Conservation (phyloP, 2,329 filamentous ascomycete genomes). For the Ophiostoma pallidulum region DNA sequence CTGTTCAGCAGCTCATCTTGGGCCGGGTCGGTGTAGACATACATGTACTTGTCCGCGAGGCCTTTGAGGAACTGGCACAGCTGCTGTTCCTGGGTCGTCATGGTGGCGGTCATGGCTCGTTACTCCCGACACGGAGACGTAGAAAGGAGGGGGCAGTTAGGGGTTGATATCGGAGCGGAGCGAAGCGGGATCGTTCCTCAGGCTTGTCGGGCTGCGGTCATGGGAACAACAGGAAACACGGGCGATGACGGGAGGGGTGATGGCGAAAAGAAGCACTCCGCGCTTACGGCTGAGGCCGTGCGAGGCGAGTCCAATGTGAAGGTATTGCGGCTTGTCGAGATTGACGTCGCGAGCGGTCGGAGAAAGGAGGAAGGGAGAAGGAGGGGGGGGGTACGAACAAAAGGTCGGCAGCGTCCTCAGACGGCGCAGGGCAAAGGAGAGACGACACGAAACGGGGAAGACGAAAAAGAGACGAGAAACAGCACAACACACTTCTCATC, state of each 20-base stretch:
- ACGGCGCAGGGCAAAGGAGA: no score
- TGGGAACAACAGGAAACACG: neutral
- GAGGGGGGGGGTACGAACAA: no score
- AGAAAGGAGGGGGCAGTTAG: neutral
- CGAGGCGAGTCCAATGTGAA: no score
- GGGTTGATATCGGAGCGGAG: neutral
- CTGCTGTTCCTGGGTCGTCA: slow-evolving; percentile 65
- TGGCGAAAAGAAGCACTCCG: no score
- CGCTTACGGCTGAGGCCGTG: no score
- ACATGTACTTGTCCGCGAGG: slow-evolving; percentile 62
- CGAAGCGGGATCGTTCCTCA: slow-evolving; percentile 7
- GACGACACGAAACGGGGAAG: no score
- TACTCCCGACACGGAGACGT: neutral
- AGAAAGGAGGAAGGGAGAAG: no score
- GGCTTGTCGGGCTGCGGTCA: slow-evolving; percentile 1
- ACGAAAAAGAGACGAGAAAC: no score
- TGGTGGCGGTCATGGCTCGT: slow-evolving; percentile 18
- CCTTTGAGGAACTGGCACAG: slow-evolving; percentile 75
- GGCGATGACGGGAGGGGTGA: neutral
- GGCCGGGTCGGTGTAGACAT: slow-evolving; percentile 66
- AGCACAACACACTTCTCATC: no score
- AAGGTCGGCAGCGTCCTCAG: no score
- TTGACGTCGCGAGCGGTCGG: no score
- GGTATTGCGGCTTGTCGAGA: no score
- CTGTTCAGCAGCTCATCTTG: slow-evolving; percentile 62